These are phyloP conservation scores for Starmerella cellae DNA, from an alignment of 805 yeast species.

Conservation along the genomic window DNA sequence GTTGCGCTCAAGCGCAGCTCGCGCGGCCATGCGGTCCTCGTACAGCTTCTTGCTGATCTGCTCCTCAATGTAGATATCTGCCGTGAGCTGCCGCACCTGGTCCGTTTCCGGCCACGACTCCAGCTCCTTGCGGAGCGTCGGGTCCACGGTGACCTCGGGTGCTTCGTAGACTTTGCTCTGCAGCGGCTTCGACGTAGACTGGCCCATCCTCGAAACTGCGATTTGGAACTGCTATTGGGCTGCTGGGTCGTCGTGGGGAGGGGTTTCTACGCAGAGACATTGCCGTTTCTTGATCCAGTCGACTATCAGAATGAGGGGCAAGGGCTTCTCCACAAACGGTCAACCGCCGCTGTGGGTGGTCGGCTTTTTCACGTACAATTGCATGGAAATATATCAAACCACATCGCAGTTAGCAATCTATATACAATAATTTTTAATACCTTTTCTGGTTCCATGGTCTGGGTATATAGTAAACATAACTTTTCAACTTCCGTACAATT, in stretches of 20 bases:
- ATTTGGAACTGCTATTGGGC: background rate
- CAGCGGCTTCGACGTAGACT: conserved; percentile 20
- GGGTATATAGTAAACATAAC: too few relatives aligned
- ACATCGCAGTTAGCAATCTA: too few relatives aligned
- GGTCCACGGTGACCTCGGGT: conserved; percentile 26
- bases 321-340: background rate
- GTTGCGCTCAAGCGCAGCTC: conserved; percentile 22
- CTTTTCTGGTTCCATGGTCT: too few relatives aligned
- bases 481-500: too few relatives aligned
- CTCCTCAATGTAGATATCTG: conserved; percentile 27
- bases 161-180: conserved; percentile 23
- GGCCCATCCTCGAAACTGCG: conserved; percentile 24
- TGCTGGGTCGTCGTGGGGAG: background rate
- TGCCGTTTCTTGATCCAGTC: too few relatives aligned
- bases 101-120: conserved; percentile 28
- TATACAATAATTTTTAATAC: too few relatives aligned
- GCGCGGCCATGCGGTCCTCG: conserved; percentile 19
- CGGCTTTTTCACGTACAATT: too few relatives aligned
- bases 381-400: too few relatives aligned
- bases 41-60: conserved; percentile 26
- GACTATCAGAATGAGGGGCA: too few relatives aligned
- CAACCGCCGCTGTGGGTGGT: too few relatives aligned
- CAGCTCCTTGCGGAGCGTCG: conserved; percentile 24
- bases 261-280: too few relatives aligned
- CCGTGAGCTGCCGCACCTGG: conserved; percentile 27